phyloP scores from a whole-genome alignment of 768 basidiomycete genomes.

The Lactarius sanguifluus region DNA sequence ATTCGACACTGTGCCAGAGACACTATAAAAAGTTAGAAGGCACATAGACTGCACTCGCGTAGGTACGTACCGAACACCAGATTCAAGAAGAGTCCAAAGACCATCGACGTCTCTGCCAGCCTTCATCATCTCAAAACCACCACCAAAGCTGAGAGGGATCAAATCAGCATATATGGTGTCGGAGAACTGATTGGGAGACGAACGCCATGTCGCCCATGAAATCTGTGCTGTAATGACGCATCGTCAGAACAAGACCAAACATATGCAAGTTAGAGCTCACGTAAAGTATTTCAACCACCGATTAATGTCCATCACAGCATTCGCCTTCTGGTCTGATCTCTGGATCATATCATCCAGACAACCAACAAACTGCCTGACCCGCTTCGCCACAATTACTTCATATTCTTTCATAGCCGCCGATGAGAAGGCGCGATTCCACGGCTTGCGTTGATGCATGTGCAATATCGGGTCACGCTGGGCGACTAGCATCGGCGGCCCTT shows the following conservation, averaged over 20 bases:
- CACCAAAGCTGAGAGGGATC: background rate
- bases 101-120: background rate
- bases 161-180: background rate
- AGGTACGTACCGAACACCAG: background rate
- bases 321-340: constrained; percentile 26
- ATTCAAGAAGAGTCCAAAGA: background rate
- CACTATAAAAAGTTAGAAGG: background rate
- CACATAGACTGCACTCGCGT: background rate
- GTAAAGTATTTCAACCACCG: constrained; percentile 43
- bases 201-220: constrained; percentile 46
- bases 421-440: constrained; percentile 54
- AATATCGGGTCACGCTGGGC: constrained; percentile 42
- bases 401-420: constrained; percentile 48
- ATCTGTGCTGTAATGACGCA: constrained; percentile 38
- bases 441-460: constrained; percentile 46
- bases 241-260: background rate
- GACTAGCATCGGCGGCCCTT: constrained; percentile 39
- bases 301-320: constrained; percentile 35
- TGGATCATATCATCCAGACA: constrained; percentile 31
- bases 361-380: constrained; percentile 45
- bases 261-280: constrained; percentile 33
- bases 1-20: background rate
- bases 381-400: constrained; percentile 40
- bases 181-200: constrained; percentile 10
- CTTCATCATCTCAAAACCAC: constrained; percentile 2